phyloP scores from a whole-genome alignment of 352 stramenopile genomes.

The Elongisporangium anandrum region DNA sequence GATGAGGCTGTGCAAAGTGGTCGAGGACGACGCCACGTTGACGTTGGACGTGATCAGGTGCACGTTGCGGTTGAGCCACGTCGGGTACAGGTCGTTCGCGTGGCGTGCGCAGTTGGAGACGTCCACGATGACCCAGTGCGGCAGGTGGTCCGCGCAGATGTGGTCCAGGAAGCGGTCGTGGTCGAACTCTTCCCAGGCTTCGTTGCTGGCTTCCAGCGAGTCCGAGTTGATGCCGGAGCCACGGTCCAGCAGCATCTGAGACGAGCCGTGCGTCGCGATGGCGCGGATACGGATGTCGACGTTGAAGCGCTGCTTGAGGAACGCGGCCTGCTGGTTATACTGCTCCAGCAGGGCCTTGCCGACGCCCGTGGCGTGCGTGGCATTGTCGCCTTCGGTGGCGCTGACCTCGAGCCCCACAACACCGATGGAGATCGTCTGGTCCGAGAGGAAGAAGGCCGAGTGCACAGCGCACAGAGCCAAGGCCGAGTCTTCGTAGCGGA shows the following conservation, averaged over 20 bases:
- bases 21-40: slow-evolving; percentile 75
- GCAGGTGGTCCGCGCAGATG: slow-evolving; percentile 85
- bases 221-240: slow-evolving; percentile 54
- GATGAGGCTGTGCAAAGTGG: slow-evolving; percentile 74
- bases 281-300: slow-evolving; percentile 81
- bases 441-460: slow-evolving; percentile 93
- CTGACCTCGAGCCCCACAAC: slow-evolving; percentile 84
- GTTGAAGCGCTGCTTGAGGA: slow-evolving; percentile 79
- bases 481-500: slow-evolving; percentile 85
- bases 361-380: slow-evolving; percentile 29
- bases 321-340: slow-evolving; percentile 79
- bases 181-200: slow-evolving; percentile 43
- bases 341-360: slow-evolving; percentile 87
- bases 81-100: slow-evolving; percentile 81
- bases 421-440: slow-evolving; percentile 91
- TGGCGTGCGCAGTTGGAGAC: slow-evolving; percentile 86
- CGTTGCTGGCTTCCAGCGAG: slow-evolving; percentile 13
- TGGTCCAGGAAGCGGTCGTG: slow-evolving; percentile 64
- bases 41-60: slow-evolving; percentile 94
- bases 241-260: slow-evolving; percentile 63
- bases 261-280: slow-evolving; percentile 56
- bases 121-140: slow-evolving; percentile 93
- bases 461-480: slow-evolving; percentile 92
- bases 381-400: slow-evolving; percentile 12
- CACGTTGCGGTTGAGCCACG: slow-evolving; percentile 88